These are phyloP conservation scores for Penicillium sp. DNA, from an alignment of 2,329 filamentous ascomycete genomes.

Conservation along the genomic window DNA sequence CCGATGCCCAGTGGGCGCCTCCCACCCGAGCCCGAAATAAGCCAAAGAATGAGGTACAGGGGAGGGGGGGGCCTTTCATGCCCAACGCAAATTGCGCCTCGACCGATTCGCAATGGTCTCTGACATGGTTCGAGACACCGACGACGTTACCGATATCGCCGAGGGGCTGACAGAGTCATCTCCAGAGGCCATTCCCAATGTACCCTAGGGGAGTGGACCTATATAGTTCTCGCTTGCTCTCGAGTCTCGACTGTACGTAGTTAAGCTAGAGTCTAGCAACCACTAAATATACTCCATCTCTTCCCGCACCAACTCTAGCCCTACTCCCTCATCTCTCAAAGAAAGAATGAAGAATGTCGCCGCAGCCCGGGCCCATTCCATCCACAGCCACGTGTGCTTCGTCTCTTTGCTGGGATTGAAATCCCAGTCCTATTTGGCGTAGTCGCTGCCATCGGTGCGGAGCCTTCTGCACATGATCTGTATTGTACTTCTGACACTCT, in stretches of 20 bases:
- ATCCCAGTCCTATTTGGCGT: background rate
- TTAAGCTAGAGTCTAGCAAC: too few species aligned
- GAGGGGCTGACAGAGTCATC: background rate
- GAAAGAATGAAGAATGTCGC: background rate
- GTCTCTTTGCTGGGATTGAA: constrained; percentile 4
- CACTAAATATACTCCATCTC: too few species aligned
- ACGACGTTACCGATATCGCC: background rate
- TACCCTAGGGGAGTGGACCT: too few species aligned
- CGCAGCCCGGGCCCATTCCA: constrained; percentile 9
- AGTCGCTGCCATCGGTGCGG: background rate
- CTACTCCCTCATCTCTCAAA: background rate
- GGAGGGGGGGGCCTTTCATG: constrained; percentile 27
- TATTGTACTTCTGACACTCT: background rate
- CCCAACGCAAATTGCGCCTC: constrained; percentile 26
- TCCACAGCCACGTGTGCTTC: constrained; percentile 18
- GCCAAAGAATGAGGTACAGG: constrained; percentile 13
- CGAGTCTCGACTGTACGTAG: too few species aligned
- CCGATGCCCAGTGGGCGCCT: constrained; percentile 11
- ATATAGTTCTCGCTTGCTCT: too few species aligned
- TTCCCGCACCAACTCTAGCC: background rate
- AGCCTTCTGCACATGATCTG: background rate
- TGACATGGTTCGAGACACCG: background rate
- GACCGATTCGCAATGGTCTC: constrained; percentile 15
- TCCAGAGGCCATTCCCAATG: too few species aligned
- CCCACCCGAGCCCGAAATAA: constrained; percentile 20